phyloP scores from a whole-genome alignment of 73 alveolate genomes.

The Paramecium octaurelia region DNA sequence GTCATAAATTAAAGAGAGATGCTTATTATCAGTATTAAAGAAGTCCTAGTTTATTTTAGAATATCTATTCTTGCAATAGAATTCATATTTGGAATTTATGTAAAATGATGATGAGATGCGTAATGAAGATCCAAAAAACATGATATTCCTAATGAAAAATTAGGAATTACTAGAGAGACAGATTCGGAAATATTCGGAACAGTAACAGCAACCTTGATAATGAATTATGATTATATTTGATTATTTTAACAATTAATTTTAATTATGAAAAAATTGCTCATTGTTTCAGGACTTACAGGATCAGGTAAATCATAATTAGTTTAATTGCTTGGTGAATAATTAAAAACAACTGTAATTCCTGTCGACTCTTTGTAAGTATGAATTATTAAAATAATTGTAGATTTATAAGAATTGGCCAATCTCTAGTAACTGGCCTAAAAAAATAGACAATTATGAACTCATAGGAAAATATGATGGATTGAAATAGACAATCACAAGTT shows the following conservation, averaged over 20 bases:
- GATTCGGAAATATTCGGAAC: neutral
- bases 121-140: constrained; percentile 31
- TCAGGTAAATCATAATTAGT: neutral
- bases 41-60: constrained; percentile 11
- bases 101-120: constrained; percentile 32
- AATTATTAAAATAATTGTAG: neutral
- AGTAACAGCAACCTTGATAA: neutral
- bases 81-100: constrained; percentile 34
- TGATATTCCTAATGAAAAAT: constrained; percentile 18
- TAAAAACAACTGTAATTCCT: neutral
- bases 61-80: neutral
- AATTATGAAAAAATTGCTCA: neutral
- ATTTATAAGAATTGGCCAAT: constrained; percentile 43
- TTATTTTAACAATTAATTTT: neutral
- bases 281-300: neutral
- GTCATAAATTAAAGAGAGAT: constrained; percentile 42
- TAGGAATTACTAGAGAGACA: constrained; percentile 31
- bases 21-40: neutral
- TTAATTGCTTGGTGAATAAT: neutral
- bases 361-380: constrained; percentile 25
- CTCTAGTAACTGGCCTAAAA: neutral
- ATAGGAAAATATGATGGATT: constrained; percentile 2
- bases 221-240: neutral
- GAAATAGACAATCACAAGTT: neutral
- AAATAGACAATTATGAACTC: neutral